phyloP scores from a whole-genome alignment of 768 basidiomycete genomes.

The Paxillus rubicundulus region DNA sequence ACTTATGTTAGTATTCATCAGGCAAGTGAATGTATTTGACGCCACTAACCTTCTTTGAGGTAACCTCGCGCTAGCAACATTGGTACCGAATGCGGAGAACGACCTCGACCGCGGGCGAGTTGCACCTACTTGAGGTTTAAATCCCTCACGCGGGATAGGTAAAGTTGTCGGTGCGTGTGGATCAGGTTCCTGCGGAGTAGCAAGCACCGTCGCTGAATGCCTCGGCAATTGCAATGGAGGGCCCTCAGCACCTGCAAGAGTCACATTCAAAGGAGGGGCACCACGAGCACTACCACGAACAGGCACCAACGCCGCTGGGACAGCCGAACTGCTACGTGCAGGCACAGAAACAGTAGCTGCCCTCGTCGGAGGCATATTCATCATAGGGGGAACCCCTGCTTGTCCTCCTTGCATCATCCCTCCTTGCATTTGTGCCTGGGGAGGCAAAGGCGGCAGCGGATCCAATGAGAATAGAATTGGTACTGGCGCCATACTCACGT shows the following conservation, averaged over 20 bases:
- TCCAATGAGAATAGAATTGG: constrained; percentile 60
- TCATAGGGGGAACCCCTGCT: background rate
- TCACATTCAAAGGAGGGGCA: background rate
- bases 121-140: constrained; percentile 54
- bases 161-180: background rate
- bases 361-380: constrained; percentile 18
- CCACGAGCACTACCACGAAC: background rate
- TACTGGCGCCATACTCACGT: constrained; percentile 50
- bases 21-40: background rate
- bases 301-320: background rate
- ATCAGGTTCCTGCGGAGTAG: background rate
- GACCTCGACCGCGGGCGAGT: constrained; percentile 62
- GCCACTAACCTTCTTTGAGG: constrained; percentile 19
- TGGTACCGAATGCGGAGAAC: constrained; percentile 67
- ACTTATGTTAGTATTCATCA: constrained; percentile 5
- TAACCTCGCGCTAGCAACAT: background rate
- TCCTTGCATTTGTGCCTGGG: background rate
- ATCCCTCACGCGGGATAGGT: constrained; percentile 57
- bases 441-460: constrained; percentile 37
- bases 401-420: background rate
- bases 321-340: constrained; percentile 17
- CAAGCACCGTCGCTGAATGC: constrained; percentile 8
- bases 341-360: constrained; percentile 33
- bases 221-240: constrained; percentile 17
- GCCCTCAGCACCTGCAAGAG: background rate